phyloP scores from a whole-genome alignment of 345 rosid species.

The Viola odorata region DNA sequence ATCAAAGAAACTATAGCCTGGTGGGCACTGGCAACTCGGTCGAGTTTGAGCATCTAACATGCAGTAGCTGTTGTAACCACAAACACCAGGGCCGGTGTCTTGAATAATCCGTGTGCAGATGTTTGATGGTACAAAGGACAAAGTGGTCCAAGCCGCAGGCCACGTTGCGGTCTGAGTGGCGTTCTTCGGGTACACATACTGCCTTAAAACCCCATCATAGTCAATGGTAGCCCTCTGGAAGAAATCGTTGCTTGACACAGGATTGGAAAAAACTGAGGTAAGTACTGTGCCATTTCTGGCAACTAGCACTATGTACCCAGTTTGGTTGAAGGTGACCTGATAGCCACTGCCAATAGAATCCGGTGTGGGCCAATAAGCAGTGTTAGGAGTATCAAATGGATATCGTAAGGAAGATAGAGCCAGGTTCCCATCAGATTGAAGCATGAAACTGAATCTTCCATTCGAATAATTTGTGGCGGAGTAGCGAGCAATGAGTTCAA shows the following conservation, averaged over 20 bases:
- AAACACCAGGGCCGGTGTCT: constrained; percentile 35
- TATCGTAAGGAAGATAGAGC: constrained; percentile 17
- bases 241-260: constrained; percentile 12
- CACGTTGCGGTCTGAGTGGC: constrained; percentile 15
- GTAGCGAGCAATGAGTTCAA: constrained; percentile 22
- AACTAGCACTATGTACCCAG: constrained; percentile 37
- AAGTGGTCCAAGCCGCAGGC: constrained; percentile 26
- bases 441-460: constrained; percentile 30
- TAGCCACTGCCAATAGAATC: constrained; percentile 8
- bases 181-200: constrained; percentile 42
- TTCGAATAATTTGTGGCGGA: constrained; percentile 19
- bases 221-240: constrained; percentile 47
- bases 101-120: constrained; percentile 21
- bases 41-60: constrained; percentile 22
- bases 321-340: constrained; percentile 36
- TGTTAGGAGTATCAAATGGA: constrained; percentile 10
- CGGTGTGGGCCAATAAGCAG: constrained; percentile 26
- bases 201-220: constrained; percentile 53
- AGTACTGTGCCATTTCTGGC: constrained; percentile 22
- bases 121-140: constrained; percentile 29
- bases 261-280: not conserved
- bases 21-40: constrained; percentile 45
- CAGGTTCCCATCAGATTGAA: constrained; percentile 36
- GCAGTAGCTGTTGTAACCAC: constrained; percentile 60
- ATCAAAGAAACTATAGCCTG: constrained; percentile 34